Evolutionary conservation across 2,329 filamentous ascomycete species (phyloP).

Genomic region (Ophiocordyceps camponoti-saundersi): DNA sequence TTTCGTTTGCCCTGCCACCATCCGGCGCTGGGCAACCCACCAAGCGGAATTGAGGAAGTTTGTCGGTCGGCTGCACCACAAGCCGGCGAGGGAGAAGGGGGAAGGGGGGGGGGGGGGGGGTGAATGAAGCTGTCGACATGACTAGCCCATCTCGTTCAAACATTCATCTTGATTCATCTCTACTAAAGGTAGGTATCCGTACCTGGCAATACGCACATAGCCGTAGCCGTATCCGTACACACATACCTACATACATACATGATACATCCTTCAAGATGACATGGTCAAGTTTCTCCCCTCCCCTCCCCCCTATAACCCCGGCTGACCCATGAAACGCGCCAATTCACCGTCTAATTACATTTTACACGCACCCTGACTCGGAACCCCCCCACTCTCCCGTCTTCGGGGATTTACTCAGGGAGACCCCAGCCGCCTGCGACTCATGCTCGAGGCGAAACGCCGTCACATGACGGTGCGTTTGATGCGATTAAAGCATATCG

Average conservation of each 20-base stretch:
- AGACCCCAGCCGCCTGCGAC: background rate
- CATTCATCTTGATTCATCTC: no score
- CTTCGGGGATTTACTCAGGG: background rate
- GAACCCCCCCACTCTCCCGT: background rate
- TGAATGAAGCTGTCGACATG: background rate
- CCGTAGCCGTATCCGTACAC: no score
- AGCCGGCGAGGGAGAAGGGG: no score
- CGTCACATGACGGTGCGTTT: background rate
- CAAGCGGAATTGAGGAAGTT: no score
- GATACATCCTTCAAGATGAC: background rate
- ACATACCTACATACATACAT: background rate
- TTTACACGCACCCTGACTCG: background rate
- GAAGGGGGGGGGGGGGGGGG: no score
- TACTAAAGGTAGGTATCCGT: fast-evolving
- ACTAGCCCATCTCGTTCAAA: background rate
- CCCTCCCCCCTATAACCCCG: no score
- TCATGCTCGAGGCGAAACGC: background rate
- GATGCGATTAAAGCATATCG: background rate
- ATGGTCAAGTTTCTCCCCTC: background rate
- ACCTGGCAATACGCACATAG: no score
- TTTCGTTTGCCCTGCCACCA: background rate
- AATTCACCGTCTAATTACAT: background rate
- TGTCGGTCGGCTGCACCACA: no score
- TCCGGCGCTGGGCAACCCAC: background rate
- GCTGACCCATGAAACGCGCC: background rate